A percentile compares a stretch with the other conserved stretches of the same genome.
These are phyloP conservation scores for Acidiella bohemica DNA, from an alignment of 495 filamentous ascomycete genomes.

Conservation along the genomic window DNA sequence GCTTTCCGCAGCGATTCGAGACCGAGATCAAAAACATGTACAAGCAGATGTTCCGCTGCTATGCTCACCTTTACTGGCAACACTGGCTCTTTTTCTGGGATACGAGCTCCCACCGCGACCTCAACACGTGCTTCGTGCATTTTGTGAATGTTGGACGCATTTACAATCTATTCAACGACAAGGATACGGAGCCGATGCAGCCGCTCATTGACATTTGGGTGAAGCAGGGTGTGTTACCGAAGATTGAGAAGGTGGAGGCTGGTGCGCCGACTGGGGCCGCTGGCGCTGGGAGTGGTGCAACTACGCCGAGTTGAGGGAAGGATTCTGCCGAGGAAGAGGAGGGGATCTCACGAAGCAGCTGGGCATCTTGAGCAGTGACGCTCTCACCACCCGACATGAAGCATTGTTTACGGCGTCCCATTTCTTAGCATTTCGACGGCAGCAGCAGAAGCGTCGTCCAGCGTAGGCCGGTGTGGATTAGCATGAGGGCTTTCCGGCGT, in stretches of 20 bases:
- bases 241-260: slow-evolving; percentile 3
- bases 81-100: slow-evolving; percentile 84
- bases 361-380: too few species aligned
- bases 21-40: slow-evolving; percentile 80
- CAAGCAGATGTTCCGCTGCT: slow-evolving; percentile 94
- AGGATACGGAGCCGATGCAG: slow-evolving; percentile 88
- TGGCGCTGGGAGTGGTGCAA: background rate
- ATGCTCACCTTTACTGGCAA: slow-evolving; percentile 69
- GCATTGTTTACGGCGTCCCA: too few species aligned
- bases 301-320: too few species aligned
- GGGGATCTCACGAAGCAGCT: too few species aligned
- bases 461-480: too few species aligned
- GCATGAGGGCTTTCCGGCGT: too few species aligned
- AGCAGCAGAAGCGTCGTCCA: too few species aligned
- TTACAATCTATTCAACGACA: slow-evolving; percentile 64
- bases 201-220: slow-evolving; percentile 81
- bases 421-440: too few species aligned
- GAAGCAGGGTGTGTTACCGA: slow-evolving; percentile 65
- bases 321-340: too few species aligned
- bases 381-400: too few species aligned
- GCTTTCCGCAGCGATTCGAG: slow-evolving; percentile 76
- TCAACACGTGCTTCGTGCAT: slow-evolving; percentile 93
- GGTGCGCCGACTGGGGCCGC: background rate
- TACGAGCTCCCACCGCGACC: slow-evolving; percentile 65
- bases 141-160: slow-evolving; percentile 80